Evolutionary conservation across 169 alveolate genomes (phyloP), one percentile per base, ranked within the genome.

Genomic region (Pseudocohnilembus persalinus): DNA sequence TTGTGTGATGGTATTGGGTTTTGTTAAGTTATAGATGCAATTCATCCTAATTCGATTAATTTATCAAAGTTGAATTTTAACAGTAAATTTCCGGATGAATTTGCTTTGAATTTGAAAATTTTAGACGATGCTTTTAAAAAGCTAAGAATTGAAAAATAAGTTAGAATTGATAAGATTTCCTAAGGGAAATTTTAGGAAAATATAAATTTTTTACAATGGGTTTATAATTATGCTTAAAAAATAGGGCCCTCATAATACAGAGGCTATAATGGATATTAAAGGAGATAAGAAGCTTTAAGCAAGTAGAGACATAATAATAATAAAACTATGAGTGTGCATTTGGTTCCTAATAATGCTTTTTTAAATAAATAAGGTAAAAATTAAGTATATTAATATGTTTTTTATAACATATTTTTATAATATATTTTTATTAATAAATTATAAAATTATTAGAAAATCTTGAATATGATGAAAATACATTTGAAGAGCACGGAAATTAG

Each of bases 21-120:
- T 82, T 82, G 87, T 73, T 73, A 82, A 82, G 76, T 82, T 31
- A 82, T 82, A 0, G 87, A 82, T 82, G 87, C 87, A 31, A 73
- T 82, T 25, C 87, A 82, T 82, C 81, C 81, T 29, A 76, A 80
- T 28, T n/a, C 74, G 32, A 49, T 82, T 34, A 31, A 49, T 34
- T 34, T 82, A 11, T 74, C 33, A n/a, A 82, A 82, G 75, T 49
- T 82, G 6, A 82, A 82, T 29, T 82, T 74, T 28, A 82, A 35
- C 63, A 81, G 81, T 0, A 73, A 80, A 73, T 82, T 82, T 35
- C 87, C 87, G 29, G 87, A 82, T 82, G 87, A 82, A 82, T 82
- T 73, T 28, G 29, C 87, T 28, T 73, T 29, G 49, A 82, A 82
- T 74, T 74, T 82, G 16, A 82, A 82, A 82, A 74, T 82, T 33